phyloP scores from a whole-genome alignment of 2,329 filamentous ascomycete species.

The Dendrostoma leiphaemia region DNA sequence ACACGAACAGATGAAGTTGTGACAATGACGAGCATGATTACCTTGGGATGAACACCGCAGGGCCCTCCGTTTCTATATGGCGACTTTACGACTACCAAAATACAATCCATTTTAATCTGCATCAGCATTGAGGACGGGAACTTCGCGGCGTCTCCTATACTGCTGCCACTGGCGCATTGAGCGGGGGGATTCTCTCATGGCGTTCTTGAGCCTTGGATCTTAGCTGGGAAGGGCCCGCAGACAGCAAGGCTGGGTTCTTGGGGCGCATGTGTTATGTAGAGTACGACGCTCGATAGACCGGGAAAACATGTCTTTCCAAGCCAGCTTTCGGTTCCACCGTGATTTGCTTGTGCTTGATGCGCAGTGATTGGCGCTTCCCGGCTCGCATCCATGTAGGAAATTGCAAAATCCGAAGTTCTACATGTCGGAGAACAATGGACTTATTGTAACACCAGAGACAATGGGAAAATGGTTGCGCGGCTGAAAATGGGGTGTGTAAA shows the following conservation, averaged over 20 bases:
- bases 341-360: not conserved
- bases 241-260: slow-evolving; percentile 1
- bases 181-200: slow-evolving; percentile 2
- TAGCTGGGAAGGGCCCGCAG: not conserved
- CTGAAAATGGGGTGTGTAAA: not conserved
- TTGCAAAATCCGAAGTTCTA: no score
- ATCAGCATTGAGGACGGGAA: slow-evolving; percentile 15
- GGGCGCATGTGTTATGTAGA: slow-evolving; percentile 15
- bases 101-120: slow-evolving; percentile 19
- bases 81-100: slow-evolving; percentile 9
- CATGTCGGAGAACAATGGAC: no score
- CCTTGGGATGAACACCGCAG: not conserved
- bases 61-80: slow-evolving; percentile 13
- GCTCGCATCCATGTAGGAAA: no score
- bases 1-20: not conserved
- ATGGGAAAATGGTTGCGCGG: not conserved
- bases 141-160: slow-evolving; percentile 4
- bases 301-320: not conserved
- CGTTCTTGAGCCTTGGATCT: slow-evolving; percentile 15
- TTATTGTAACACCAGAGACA: not conserved
- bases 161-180: slow-evolving; percentile 12
- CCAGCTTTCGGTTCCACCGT: not conserved
- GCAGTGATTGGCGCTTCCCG: no score
- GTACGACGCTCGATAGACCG: slow-evolving; percentile 11
- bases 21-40: slow-evolving; percentile 3